Evolutionary conservation across 768 basidiomycete genomes (phyloP), one percentile per base, ranked within the genome.

Genomic region (Harrya chromipes): DNA sequence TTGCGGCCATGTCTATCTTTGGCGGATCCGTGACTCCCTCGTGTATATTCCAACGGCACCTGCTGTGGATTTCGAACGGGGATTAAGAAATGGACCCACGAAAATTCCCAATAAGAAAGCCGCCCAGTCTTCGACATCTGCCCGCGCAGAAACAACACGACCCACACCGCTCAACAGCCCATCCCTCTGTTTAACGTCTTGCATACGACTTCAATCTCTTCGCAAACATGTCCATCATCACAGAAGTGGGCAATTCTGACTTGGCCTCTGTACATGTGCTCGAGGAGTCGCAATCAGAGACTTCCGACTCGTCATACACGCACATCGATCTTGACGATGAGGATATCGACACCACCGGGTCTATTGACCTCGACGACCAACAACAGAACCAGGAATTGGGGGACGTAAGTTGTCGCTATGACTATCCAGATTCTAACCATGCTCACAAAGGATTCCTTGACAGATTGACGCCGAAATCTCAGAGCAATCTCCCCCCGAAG

Each of bases 1-100:
- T 64, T 63, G 59, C 62, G 62, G 33, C 31, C 46, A 54, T 56
- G 47, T n/a, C 59, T 36, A 48, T 52, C 31, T 59, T 50, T 54
- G 62, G 50, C 4, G 47, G 53, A 52, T 61, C 6, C 11, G 47
- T 51, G 47, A 29, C 13, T 9, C n/a, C 54, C 55, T 50, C 47
- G 7, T 53, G 49, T 49, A 17, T 14, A 10, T 29, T 29, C 29
- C 29, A 29, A 29, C 29, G 6, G 31, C 31, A 31, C 31, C 2
- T 31, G 31, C 31, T 31, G 31, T 31, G 13, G 31, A 31, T 31
- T 31, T 6, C 23, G 4, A 23, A 6, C 23, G 23, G 23, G 23
- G 4, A 23, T 23, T 23, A 23, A 23, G 23, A 23, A 23, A 23
- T 23, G 23, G 23, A 23, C 23, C 23, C 23, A 23, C 23, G 6